Conservation (phyloP, 768 basidiomycete species). For the Leccinum disarticulatum region DNA sequence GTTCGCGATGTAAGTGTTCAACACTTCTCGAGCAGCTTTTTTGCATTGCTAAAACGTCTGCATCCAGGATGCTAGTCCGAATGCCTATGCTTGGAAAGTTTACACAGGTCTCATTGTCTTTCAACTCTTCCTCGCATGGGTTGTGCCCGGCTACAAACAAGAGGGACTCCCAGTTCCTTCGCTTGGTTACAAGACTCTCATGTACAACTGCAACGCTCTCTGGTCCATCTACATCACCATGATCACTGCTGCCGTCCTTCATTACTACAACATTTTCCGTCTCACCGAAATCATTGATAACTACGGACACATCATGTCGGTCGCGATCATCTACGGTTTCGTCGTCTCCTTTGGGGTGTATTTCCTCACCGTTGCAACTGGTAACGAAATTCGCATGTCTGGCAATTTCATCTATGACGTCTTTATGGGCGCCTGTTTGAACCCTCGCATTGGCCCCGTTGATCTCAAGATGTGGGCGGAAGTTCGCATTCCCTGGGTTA, state of each 20-base stretch:
- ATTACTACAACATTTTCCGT: conserved; percentile 80
- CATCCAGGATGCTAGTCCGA: conserved; percentile 85
- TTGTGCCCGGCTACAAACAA: conserved; percentile 91
- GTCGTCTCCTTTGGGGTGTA: conserved; percentile 79
- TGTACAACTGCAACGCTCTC: conserved; percentile 96
- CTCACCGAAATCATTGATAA: conserved; percentile 95
- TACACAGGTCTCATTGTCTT: conserved; percentile 86
- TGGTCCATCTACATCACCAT: conserved; percentile 82
- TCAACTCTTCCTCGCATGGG: conserved; percentile 86
- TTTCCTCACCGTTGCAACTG: conserved; percentile 70
- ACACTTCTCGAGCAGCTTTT: background rate
- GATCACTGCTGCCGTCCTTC: conserved; percentile 69
- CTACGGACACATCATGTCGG: conserved; percentile 94
- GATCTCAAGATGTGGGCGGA: conserved; percentile 99
- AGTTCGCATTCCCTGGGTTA: conserved; percentile 95
- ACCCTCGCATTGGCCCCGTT: conserved; percentile 87
- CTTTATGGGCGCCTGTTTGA: conserved; percentile 94
- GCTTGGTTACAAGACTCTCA: conserved; percentile 86
- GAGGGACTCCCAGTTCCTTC: conserved; percentile 97
- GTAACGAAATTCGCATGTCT: conserved; percentile 89
- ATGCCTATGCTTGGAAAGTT: conserved; percentile 82
- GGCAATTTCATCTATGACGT: conserved; percentile 93
- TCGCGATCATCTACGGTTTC: conserved; percentile 91
- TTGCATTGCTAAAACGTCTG: background rate
- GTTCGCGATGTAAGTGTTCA: conserved; percentile 60